phyloP scores from a whole-genome alignment of 768 basidiomycete species.

The Cyclocybe cylindracea region DNA sequence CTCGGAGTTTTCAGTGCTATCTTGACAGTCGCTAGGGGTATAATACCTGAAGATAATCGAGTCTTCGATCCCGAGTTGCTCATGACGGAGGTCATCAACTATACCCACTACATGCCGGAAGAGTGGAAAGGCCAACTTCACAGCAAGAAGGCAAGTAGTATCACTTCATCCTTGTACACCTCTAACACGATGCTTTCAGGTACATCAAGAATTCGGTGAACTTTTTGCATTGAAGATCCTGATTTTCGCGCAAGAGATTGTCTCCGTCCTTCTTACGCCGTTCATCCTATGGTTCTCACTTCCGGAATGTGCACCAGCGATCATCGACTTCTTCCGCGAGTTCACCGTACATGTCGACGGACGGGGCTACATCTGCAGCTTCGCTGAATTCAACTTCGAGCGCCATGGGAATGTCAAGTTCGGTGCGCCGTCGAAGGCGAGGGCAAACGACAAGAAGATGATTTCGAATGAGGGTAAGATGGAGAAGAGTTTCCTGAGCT shows the following conservation, averaged over 20 bases:
- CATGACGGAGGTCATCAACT: conserved; percentile 89
- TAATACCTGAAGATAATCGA: conserved; percentile 93
- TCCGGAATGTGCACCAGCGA: conserved; percentile 83
- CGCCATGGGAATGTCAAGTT: conserved; percentile 94
- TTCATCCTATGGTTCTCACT: conserved; percentile 94
- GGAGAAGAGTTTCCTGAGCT: conserved; percentile 97
- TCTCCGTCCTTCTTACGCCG: conserved; percentile 92
- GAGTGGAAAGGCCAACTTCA: conserved; percentile 91
- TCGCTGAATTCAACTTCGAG: conserved; percentile 98
- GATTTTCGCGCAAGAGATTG: conserved; percentile 84
- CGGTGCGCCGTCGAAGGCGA: conserved; percentile 66
- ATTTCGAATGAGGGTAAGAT: conserved; percentile 94
- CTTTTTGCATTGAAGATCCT: conserved; percentile 92
- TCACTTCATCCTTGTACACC: not conserved
- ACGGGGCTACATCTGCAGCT: conserved; percentile 95
- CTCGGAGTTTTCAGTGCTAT: conserved; percentile 84
- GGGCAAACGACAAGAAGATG: conserved; percentile 69
- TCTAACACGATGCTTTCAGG: conserved; percentile 39
- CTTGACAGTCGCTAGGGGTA: conserved; percentile 87
- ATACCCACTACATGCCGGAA: conserved; percentile 95
- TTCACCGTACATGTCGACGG: conserved; percentile 97
- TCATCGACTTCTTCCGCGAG: conserved; percentile 98
- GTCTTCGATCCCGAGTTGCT: conserved; percentile 94
- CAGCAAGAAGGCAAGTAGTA: conserved; percentile 67
- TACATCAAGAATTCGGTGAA: conserved; percentile 88